A percentile compares a stretch with the other conserved stretches of the same genome.
phyloP scores from a whole-genome alignment of 225 moss, liverwort and hornwort species.

The Straminergon stramineum region DNA sequence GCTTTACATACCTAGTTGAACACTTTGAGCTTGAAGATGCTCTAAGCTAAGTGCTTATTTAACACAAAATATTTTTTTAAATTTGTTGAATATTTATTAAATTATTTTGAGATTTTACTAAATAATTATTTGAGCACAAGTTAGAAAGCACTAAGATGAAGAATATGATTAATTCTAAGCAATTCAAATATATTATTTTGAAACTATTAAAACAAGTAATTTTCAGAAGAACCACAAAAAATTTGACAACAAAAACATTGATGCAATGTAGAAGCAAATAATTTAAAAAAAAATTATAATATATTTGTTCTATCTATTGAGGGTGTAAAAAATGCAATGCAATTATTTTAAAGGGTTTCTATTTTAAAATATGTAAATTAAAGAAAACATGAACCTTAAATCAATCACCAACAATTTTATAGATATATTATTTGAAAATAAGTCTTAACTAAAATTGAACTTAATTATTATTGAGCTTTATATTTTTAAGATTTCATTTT shows the following conservation, averaged over 20 bases:
- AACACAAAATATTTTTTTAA: too few species aligned
- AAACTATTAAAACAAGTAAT: not conserved
- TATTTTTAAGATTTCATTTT: too few species aligned
- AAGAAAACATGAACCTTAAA: not conserved
- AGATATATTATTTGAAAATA: not conserved
- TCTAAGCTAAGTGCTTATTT: not conserved
- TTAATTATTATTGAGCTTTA: accelerated
- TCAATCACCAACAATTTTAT: accelerated
- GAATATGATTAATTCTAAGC: not conserved
- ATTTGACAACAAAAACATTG: too few species aligned
- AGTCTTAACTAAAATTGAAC: not conserved
- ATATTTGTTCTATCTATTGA: not conserved
- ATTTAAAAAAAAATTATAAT: too few species aligned
- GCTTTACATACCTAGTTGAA: not conserved
- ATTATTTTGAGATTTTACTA: not conserved
- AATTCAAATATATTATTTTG: too few species aligned
- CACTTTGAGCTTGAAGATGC: not conserved
- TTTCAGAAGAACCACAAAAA: not conserved
- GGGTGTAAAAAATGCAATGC: not conserved
- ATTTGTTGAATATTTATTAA: not conserved
- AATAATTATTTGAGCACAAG: too few species aligned
- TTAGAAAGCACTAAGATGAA: not conserved
- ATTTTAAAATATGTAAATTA: too few species aligned
- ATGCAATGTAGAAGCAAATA: not conserved
- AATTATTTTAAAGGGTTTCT: not conserved